Evolutionary conservation across 108 stramenopile species (phyloP), one percentile per base, ranked within the genome.

Genomic region (Thalassiosira profunda): DNA sequence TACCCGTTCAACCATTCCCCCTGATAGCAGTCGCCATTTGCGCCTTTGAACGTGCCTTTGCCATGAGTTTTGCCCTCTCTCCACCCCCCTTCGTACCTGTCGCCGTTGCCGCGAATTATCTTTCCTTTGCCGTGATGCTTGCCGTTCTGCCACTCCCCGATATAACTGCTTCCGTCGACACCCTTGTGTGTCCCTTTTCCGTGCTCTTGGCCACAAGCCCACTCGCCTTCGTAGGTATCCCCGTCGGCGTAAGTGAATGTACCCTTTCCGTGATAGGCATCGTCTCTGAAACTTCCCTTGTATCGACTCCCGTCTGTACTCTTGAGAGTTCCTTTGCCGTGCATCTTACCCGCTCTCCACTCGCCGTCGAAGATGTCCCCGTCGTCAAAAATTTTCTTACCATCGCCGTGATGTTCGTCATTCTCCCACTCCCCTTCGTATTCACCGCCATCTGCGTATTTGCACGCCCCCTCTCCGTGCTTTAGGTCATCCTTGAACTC

Each of bases 61-160:
- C 96, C 96, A 48, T 93, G 89, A 78, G 94, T 89, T 31, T 73
- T 79, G 8, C 90, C 96, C 12, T 80, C 81, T 53, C 87, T 87
- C 94, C 94, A 98, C 41, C 74, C 80, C 5, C 97, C 97, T 66
- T 96, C 94, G 65, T 98, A 98, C 5, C 72, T 52, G 66, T 92
- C 92, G 1, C 96, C 93, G 73, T 93, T 87, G 12, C 88, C 63
- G 6, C 79, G 74, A 23, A 82, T 74, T 41, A 97, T 70, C 21
- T 82, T 55, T 5, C 96, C 96, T 45, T 81, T 78, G 48, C 87
- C 79, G 49, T 85, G 86, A 14, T 91, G 83, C 43, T 86, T 83
- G 2, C 89, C 89, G 35, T 87, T 85, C 57, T 84, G 86, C 93
- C 93, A 97, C 3, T 86, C 74, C 6, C 96, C 96, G 26, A 97